Percentiles rank a stretch among this genome's conserved stretches.
Conservation (phyloP, 2,329 filamentous ascomycete genomes). For the Stachybotrys chartarum region DNA sequence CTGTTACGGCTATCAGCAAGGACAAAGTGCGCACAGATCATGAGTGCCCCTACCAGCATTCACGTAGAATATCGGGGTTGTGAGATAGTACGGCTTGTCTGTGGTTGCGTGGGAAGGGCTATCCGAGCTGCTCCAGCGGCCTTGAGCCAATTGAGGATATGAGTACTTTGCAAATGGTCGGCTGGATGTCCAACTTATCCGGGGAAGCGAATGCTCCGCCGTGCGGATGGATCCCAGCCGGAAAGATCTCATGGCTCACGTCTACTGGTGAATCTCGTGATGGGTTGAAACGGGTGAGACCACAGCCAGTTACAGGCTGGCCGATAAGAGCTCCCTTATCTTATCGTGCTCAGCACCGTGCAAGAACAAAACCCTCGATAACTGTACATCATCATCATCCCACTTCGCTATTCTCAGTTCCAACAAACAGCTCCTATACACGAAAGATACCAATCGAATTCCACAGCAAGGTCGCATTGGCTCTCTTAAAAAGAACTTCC, state of each 20-base stretch:
- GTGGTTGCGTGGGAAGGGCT: slow-evolving; percentile 10
- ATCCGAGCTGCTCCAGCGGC: slow-evolving; percentile 24
- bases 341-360: slow-evolving; percentile 4
- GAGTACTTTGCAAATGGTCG: background rate
- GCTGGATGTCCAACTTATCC: slow-evolving; percentile 4
- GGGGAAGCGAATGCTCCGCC: slow-evolving; percentile 6
- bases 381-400: slow-evolving; percentile 5
- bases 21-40: background rate
- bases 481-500: background rate
- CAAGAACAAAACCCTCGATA: slow-evolving; percentile 7
- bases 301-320: too few relatives aligned
- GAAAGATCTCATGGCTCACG: slow-evolving; percentile 18
- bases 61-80: slow-evolving; percentile 97
- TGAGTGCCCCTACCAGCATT: slow-evolving; percentile 64
- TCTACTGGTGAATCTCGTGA: too few relatives aligned
- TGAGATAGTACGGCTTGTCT: slow-evolving; percentile 85
- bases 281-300: too few relatives aligned
- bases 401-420: background rate
- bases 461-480: too few relatives aligned
- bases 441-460: background rate
- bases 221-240: slow-evolving; percentile 17
- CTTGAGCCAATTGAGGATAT: slow-evolving; percentile 11
- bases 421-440: background rate
- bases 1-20: slow-evolving; percentile 33
- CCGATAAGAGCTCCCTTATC: background rate